These are phyloP conservation scores for Neoboletus brunneissimus DNA, from an alignment of 768 basidiomycete genomes.

Conservation along the genomic window DNA sequence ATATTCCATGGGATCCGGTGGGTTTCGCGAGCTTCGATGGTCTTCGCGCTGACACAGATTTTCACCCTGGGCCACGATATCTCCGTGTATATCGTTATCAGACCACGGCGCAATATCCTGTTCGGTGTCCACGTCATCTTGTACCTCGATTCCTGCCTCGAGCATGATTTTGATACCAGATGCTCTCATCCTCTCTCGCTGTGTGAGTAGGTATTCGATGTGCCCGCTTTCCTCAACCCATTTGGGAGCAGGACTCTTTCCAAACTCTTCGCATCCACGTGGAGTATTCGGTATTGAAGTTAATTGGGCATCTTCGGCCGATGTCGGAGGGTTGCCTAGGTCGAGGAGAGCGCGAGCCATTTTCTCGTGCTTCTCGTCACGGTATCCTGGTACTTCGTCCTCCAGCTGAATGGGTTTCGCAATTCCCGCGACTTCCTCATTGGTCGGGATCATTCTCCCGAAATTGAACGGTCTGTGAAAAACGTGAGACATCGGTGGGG, in stretches of 20 bases:
- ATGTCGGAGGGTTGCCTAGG: neutral
- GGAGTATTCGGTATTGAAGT: slow-evolving; percentile 2
- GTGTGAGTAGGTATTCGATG: slow-evolving; percentile 26
- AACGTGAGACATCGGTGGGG: neutral
- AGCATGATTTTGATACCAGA: neutral
- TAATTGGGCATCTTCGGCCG: slow-evolving; percentile 11
- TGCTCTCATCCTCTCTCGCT: slow-evolving; percentile 20
- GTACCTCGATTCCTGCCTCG: neutral
- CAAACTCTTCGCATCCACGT: slow-evolving; percentile 24
- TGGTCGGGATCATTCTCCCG: slow-evolving; percentile 31
- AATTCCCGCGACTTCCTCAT: slow-evolving; percentile 30
- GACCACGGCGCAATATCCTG: neutral
- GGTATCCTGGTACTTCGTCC: slow-evolving; percentile 14
- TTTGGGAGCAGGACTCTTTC: slow-evolving; percentile 24
- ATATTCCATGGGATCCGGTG: neutral
- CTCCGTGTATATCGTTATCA: neutral
- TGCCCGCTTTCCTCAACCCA: slow-evolving; percentile 9
- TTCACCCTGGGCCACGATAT: neutral
- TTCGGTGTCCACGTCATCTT: neutral
- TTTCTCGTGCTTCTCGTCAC: slow-evolving; percentile 13
- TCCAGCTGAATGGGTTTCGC: slow-evolving; percentile 10
- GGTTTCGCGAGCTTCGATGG: neutral
- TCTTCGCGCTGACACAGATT: neutral
- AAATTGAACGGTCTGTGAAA: slow-evolving; percentile 47
- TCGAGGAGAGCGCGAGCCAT: slow-evolving; percentile 12